phyloP scores from a whole-genome alignment of 805 yeast genomes.

The Yarrowia porcina region DNA sequence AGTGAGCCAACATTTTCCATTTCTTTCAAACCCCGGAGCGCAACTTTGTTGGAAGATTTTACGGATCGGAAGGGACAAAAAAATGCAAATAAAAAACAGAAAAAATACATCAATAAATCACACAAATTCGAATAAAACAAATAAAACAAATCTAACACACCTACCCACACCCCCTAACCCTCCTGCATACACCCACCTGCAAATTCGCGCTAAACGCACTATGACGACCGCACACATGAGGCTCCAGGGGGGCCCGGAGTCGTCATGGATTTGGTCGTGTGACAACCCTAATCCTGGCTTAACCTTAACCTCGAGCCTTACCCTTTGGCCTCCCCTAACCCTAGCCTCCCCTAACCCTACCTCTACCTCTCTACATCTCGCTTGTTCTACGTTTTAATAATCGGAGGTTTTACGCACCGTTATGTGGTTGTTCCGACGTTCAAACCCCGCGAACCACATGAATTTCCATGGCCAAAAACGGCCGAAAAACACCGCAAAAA shows the following conservation, averaged over 20 bases:
- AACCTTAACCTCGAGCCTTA: neutral
- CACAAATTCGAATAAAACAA: neutral
- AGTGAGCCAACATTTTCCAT: slow-evolving; percentile 19
- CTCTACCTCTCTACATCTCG: neutral
- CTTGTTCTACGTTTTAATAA: slow-evolving; percentile 9
- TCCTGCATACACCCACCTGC: neutral
- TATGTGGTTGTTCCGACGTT: neutral
- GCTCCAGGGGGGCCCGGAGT: no score
- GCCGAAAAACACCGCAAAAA: neutral
- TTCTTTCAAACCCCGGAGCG: slow-evolving; percentile 2
- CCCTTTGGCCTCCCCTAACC: neutral
- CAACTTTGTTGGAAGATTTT: neutral
- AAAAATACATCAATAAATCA: neutral
- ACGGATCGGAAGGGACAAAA: neutral
- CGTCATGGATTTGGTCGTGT: no score
- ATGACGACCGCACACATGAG: neutral
- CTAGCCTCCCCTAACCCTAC: no score
- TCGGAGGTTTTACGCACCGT: neutral
- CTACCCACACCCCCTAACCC: neutral
- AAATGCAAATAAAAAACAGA: neutral
- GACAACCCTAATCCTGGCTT: neutral
- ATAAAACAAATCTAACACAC: neutral
- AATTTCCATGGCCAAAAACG: neutral
- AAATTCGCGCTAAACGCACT: neutral
- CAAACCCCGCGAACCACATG: neutral